phyloP scores from a whole-genome alignment of 1,284 basidiomycete species.

The Ustilago crameri region DNA sequence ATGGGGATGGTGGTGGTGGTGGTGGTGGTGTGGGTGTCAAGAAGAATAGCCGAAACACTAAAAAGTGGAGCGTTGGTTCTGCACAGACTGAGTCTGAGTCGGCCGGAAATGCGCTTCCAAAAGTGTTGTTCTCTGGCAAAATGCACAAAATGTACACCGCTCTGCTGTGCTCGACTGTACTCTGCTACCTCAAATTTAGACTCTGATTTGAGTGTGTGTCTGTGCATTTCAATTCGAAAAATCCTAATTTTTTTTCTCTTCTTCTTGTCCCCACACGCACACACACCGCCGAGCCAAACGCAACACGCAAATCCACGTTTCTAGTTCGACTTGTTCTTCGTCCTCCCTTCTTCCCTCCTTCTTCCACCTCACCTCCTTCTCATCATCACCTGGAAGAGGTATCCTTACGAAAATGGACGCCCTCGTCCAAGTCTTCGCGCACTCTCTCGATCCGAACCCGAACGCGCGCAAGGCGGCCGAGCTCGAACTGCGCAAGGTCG shows the following conservation, averaged over 20 bases:
- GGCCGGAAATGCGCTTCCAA: constrained; percentile 10
- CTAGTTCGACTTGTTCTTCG: neutral
- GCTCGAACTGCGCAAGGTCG: constrained; percentile 64
- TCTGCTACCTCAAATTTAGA: no score
- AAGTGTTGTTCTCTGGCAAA: no score
- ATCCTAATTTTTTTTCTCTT: constrained; percentile 2
- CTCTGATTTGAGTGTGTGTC: no score
- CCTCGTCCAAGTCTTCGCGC: constrained; percentile 45
- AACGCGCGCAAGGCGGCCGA: constrained; percentile 64
- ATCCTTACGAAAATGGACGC: constrained; percentile 37
- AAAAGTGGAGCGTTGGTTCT: neutral
- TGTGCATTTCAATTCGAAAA: neutral
- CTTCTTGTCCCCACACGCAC: neutral
- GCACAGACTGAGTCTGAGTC: constrained; percentile 18
- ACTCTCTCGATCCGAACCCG: constrained; percentile 58
- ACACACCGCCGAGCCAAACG: no score
- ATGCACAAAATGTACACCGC: no score
- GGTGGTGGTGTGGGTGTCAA: neutral
- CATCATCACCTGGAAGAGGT: neutral
- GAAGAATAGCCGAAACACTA: neutral
- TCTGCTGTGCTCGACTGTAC: neutral
- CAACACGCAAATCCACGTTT: neutral
- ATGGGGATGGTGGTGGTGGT: neutral
- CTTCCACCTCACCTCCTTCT: neutral
- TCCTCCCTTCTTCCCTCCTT: neutral